Evolutionary conservation across 2,329 filamentous ascomycete species (phyloP).

Genomic region (Talaromyces albobiverticillius): DNA sequence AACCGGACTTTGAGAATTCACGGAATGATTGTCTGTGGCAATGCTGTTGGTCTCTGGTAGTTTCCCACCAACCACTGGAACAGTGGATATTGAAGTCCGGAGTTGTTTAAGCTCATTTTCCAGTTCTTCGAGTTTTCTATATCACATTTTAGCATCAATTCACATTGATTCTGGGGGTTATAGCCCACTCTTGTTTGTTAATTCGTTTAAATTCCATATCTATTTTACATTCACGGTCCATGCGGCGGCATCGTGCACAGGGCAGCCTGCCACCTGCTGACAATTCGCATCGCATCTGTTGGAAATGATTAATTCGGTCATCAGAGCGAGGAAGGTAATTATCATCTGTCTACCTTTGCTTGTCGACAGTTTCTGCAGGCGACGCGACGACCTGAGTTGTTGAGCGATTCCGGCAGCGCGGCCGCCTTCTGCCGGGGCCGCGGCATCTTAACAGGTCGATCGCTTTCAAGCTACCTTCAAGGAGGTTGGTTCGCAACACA

Average conservation of each 20-base stretch:
- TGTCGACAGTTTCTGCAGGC: constrained; percentile 13
- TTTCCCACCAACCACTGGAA: neutral
- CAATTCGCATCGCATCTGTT: constrained; percentile 13
- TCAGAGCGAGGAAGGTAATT: neutral
- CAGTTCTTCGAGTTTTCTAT: constrained; percentile 12
- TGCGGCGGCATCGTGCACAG: constrained; percentile 10
- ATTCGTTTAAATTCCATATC: constrained; percentile 11
- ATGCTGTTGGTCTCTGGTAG: neutral
- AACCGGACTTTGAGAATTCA: neutral
- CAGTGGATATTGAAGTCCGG: constrained; percentile 1
- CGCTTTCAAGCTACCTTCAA: too few relatives aligned
- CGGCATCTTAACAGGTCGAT: neutral
- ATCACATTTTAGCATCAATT: neutral
- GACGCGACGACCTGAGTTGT: neutral
- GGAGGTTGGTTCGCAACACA: too few relatives aligned
- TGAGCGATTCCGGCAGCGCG: neutral
- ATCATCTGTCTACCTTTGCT: constrained; percentile 7
- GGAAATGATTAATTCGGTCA: neutral
- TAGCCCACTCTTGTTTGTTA: constrained; percentile 11
- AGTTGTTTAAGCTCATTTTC: constrained; percentile 10
- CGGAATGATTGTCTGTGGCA: neutral
- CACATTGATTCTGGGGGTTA: neutral
- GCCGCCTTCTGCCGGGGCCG: neutral
- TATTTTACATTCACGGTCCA: constrained; percentile 10
- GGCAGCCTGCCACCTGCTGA: constrained; percentile 5